Evolutionary conservation across 306 rosid genomes (phyloP).

Genomic region (Acacia melanoxylon): DNA sequence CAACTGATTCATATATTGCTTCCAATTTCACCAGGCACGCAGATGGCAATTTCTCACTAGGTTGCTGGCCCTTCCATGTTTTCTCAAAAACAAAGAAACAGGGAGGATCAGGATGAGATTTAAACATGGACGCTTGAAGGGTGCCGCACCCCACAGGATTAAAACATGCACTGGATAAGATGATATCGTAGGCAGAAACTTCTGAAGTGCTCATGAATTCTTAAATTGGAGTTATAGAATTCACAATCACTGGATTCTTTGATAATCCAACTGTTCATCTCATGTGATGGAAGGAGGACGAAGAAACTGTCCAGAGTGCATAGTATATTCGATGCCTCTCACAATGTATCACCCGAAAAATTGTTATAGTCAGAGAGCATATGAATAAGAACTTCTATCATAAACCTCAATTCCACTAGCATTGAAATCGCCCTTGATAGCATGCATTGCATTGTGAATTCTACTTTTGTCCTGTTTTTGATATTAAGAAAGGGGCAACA

Average conservation of each 20-base stretch:
- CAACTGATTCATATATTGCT: slow-evolving; percentile 3
- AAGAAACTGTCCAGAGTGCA: neutral
- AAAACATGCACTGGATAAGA: neutral
- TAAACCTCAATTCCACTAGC: neutral
- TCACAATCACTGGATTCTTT: slow-evolving; percentile 20
- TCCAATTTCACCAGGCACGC: slow-evolving; percentile 37
- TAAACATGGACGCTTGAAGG: neutral
- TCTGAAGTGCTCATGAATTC: neutral
- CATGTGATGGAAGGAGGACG: neutral
- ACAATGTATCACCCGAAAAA: neutral
- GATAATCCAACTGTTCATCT: slow-evolving; percentile 1
- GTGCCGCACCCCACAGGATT: slow-evolving; percentile 1
- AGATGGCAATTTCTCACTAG: slow-evolving; percentile 36
- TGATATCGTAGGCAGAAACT: neutral
- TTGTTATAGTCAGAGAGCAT: neutral
- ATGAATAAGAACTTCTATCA: neutral
- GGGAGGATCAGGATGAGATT: slow-evolving; percentile 32
- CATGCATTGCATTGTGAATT: neutral
- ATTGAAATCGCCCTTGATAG: neutral
- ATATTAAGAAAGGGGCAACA: neutral
- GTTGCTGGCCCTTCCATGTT: slow-evolving; percentile 60
- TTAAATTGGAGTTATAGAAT: neutral
- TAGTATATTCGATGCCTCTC: slow-evolving; percentile 11
- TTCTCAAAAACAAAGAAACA: slow-evolving; percentile 39
- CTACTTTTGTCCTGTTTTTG: neutral